phyloP scores from a whole-genome alignment of 208 protist species.

The Leishmania martiniquensis region DNA sequence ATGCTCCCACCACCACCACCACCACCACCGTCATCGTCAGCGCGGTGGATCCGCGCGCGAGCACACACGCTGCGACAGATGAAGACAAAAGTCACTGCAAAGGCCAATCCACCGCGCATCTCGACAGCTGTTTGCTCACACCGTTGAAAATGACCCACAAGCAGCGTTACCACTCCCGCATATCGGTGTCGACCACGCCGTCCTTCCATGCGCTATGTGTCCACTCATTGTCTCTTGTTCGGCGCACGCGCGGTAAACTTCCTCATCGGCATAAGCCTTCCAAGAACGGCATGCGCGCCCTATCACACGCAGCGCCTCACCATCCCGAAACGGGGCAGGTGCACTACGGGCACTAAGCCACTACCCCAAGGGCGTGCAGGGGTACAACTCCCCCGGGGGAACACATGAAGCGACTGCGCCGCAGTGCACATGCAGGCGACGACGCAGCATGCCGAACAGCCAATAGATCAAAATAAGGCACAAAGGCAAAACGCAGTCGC shows the following conservation, averaged over 20 bases:
- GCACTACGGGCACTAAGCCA: neutral
- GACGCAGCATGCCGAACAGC: neutral
- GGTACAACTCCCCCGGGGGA: neutral
- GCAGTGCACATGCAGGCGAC: neutral
- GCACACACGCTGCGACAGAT: neutral
- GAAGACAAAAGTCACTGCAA: neutral
- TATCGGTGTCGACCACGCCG: neutral
- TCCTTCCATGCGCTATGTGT: neutral
- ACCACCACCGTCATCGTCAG: neutral
- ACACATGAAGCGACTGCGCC: neutral
- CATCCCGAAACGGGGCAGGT: neutral
- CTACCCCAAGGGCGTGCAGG: neutral
- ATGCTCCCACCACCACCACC: too few relatives aligned
- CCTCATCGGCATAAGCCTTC: neutral
- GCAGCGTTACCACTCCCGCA: neutral
- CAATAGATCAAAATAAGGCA: neutral
- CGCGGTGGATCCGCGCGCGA: neutral
- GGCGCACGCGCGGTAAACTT: neutral
- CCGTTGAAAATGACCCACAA: neutral
- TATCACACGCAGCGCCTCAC: neutral
- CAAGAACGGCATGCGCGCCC: neutral
- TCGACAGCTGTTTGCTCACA: neutral
- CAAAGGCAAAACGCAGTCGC: neutral
- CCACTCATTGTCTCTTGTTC: neutral
- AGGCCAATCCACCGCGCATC: neutral